phyloP scores from a whole-genome alignment of 768 basidiomycete genomes.

The Boletus fagicola region DNA sequence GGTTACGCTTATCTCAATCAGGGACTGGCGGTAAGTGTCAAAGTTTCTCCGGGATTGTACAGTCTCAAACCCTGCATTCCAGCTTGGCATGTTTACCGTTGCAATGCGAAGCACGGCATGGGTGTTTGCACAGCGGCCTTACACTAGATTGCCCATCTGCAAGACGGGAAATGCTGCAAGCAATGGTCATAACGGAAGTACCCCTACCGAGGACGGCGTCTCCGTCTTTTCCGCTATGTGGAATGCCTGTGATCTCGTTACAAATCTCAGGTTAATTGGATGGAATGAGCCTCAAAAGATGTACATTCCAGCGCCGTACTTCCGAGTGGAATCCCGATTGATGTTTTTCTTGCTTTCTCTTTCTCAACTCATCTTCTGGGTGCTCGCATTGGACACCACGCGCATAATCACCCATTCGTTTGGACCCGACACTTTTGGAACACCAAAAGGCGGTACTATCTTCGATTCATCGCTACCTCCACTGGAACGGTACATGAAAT shows the following conservation, averaged over 20 bases:
- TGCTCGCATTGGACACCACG: constrained; percentile 7
- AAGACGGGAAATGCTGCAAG: not conserved
- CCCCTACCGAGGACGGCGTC: not conserved
- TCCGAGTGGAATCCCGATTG: constrained; percentile 19
- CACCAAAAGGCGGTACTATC: constrained; percentile 36
- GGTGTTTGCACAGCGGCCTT: constrained; percentile 16
- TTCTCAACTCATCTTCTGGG: constrained; percentile 5
- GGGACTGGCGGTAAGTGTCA: constrained; percentile 17
- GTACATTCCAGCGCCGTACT: constrained; percentile 14
- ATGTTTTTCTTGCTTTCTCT: constrained; percentile 19
- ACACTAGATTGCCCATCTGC: constrained; percentile 12
- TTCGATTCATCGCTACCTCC: constrained; percentile 34
- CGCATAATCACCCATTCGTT: constrained; percentile 19
- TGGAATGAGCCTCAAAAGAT: constrained; percentile 20
- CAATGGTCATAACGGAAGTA: not conserved
- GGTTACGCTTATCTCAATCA: constrained; percentile 22
- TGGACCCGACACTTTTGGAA: constrained; percentile 40
- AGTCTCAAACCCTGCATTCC: not conserved
- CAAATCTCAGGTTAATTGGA: constrained; percentile 30
- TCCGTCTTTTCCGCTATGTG: constrained; percentile 19
- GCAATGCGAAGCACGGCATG: constrained; percentile 27
- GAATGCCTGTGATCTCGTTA: constrained; percentile 29
- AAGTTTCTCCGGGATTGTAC: no score
- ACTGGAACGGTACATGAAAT: constrained; percentile 39
- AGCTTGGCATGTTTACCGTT: constrained; percentile 28